A percentile compares a stretch with the other conserved stretches of the same genome.
phyloP scores from a whole-genome alignment of 257 asterid genomes.

The Solanum chaucha region DNA sequence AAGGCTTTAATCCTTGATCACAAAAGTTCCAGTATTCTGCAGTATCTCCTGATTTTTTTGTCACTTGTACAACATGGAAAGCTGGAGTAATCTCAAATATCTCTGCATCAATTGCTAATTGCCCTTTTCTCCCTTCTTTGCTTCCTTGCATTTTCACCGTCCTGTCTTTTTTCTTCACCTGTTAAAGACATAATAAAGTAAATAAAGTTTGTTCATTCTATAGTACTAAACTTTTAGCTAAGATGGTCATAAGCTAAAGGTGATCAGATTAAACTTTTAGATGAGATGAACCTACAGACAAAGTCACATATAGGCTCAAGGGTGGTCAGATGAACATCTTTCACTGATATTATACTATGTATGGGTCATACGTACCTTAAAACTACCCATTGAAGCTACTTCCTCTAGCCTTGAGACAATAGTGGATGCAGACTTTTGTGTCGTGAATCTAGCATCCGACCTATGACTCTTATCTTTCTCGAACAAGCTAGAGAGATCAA shows the following conservation, averaged over 20 bases:
- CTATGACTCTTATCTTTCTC: too few species aligned
- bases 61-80: conserved; percentile 1
- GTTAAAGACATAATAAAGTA: neutral
- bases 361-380: neutral
- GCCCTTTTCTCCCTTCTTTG: neutral
- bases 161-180: neutral
- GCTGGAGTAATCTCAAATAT: neutral
- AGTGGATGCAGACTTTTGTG: too few species aligned
- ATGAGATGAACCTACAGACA: neutral
- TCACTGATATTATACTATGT: neutral
- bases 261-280: neutral
- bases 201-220: neutral
- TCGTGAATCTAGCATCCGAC: too few species aligned
- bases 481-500: too few species aligned
- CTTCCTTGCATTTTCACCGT: neutral
- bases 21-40: too few species aligned
- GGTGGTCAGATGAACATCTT: neutral
- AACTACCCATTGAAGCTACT: too few species aligned
- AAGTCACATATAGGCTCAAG: neutral
- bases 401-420: too few species aligned
- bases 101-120: neutral
- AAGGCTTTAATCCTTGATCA: too few species aligned
- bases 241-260: neutral
- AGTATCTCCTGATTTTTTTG: neutral
- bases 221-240: neutral